Conservation (phyloP, 768 basidiomycete genomes). For the Lactarius vividus region DNA sequence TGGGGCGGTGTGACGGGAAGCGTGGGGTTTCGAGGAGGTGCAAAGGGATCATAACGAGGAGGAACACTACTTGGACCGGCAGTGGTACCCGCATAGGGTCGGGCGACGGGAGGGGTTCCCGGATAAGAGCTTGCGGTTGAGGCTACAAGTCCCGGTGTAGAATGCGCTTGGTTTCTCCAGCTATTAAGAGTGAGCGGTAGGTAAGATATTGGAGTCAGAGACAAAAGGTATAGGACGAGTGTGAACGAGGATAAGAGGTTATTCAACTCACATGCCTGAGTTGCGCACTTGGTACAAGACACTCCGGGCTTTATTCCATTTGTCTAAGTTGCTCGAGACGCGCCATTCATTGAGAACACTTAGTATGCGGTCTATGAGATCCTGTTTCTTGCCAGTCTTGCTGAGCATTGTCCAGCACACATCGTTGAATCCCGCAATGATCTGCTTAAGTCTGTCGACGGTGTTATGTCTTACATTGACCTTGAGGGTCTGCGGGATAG, state of each 20-base stretch:
- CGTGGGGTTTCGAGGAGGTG: slow-evolving; percentile 18
- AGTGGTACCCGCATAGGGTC: slow-evolving; percentile 25
- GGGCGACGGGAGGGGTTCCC: slow-evolving; percentile 3
- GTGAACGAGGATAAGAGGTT: slow-evolving; percentile 13
- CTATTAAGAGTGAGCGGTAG: background rate
- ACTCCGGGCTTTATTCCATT: slow-evolving; percentile 66
- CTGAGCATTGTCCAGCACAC: slow-evolving; percentile 65
- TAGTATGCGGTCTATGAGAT: slow-evolving; percentile 76
- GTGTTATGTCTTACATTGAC: slow-evolving; percentile 74
- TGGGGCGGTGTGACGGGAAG: slow-evolving; percentile 13
- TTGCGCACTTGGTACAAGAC: slow-evolving; percentile 66
- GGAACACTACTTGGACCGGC: slow-evolving; percentile 37
- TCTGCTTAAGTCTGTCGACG: slow-evolving; percentile 82
- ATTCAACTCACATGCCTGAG: slow-evolving; percentile 59
- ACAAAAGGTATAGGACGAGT: background rate
- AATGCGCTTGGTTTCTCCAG: slow-evolving; percentile 22
- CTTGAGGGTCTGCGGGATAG: slow-evolving; percentile 53
- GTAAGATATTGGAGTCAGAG: background rate
- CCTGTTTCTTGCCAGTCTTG: slow-evolving; percentile 84
- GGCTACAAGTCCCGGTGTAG: slow-evolving; percentile 3
- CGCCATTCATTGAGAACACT: slow-evolving; percentile 60
- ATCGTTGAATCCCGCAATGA: slow-evolving; percentile 73
- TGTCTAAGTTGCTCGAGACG: slow-evolving; percentile 52
- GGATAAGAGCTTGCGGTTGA: slow-evolving; percentile 6
- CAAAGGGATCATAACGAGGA: slow-evolving; percentile 48